These are phyloP conservation scores for Monosporozyma siamensis DNA, from an alignment of 805 yeast genomes.

Conservation along the genomic window DNA sequence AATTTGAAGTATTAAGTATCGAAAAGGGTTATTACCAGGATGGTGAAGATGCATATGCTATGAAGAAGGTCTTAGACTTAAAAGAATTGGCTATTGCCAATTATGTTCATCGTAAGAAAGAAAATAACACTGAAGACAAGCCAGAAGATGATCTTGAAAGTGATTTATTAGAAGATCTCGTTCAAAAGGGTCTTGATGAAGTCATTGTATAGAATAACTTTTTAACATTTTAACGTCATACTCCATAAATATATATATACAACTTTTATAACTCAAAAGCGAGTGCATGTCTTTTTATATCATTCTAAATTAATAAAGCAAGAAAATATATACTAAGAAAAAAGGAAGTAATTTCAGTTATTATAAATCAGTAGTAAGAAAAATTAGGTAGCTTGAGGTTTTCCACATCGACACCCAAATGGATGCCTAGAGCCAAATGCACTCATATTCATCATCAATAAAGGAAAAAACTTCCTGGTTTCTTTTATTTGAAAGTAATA, in stretches of 20 bases:
- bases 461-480: constrained; percentile 29
- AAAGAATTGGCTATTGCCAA: constrained; percentile 54
- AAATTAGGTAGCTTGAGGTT: constrained; percentile 92
- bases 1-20: constrained; percentile 71
- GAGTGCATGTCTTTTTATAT: too few species aligned
- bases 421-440: constrained; percentile 97
- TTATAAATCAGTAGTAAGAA: constrained; percentile 47
- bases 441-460: constrained; percentile 81
- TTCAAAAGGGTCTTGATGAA: constrained; percentile 16
- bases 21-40: constrained; percentile 91
- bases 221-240: too few species aligned
- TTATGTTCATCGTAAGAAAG: constrained; percentile 33
- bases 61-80: constrained; percentile 61
- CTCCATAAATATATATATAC: too few species aligned
- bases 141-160: constrained; percentile 47
- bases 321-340: not conserved
- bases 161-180: constrained; percentile 36
- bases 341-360: constrained; percentile 4
- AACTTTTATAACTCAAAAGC: too few species aligned
- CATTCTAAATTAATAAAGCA: too few species aligned
- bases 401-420: constrained; percentile 84
- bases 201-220: constrained; percentile 15
- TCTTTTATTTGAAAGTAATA: constrained; percentile 4
- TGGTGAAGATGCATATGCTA: constrained; percentile 95
- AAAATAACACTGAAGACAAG: constrained; percentile 20